Base-by-base conservation (phyloP, 306 rosid species). In the Datisca glomerata region DNA sequence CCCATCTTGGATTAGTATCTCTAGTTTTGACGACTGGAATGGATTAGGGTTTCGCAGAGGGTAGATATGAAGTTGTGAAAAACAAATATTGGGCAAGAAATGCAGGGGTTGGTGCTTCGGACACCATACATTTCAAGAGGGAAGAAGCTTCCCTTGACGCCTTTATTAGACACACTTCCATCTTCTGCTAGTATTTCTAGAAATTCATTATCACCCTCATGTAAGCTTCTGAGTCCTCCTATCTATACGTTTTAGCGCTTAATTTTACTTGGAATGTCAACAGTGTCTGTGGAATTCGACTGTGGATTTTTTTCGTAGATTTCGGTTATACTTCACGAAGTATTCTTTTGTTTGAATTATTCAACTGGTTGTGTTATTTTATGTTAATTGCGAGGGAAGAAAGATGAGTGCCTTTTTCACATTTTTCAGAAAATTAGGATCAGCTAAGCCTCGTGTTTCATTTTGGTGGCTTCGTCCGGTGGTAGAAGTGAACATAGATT, bases 51-150 rank as follows among this genome's bases (percentile, higher is more conserved):
- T 42, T 13, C 37, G 61, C 33, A 55, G 57, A 43, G 62, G 20
- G 20, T 18, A 38, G 59, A 50, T 50, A 78, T 80, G 93, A 57
- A 59, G 53, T 34, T 68, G 33, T 80, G 65, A 66, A 29, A 45
- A 11, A 41, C 6, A 11, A 17, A 25, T 38, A 38, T 3, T 2
- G 9, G 35, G 37, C 13, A 41, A 50, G 59, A 10, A 46, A 87
- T 87, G 98, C 69, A 64, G 54, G 85, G 81, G 10, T 67, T 83
- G 55, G 74, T 68, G 62, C 56, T 64, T 68, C 77, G 43, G 6
- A 41, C 73, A 35, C 81, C 75, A 22, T 55, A 67, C 54, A 29
- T 77, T 69, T 57, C 93, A 27, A 78, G 74, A 66, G 74, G 48
- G 49, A 84, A 47, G 45, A 65, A 84, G 60, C 78, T 79, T 68